These are phyloP conservation scores for Marchantia polymorpha DNA, from an alignment of 225 moss, liverwort and hornwort genomes.

Conservation along the genomic window DNA sequence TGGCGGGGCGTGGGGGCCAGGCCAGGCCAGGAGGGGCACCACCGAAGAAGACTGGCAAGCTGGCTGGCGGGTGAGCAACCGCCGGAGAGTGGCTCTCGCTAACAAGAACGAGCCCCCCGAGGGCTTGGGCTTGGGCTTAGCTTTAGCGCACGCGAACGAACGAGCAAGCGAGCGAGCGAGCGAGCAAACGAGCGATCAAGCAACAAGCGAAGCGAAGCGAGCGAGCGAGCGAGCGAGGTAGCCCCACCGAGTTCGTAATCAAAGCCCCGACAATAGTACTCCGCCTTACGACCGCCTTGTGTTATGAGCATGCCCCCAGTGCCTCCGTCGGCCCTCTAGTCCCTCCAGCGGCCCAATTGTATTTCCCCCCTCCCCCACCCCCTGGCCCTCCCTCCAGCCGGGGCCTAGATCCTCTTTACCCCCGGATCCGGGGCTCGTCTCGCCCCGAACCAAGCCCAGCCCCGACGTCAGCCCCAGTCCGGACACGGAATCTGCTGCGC, in stretches of 20 bases:
- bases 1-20: background rate
- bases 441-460: background rate
- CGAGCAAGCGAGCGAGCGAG: too few relatives aligned
- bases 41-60: constrained; percentile 21
- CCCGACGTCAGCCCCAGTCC: background rate
- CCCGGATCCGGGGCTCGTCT: background rate
- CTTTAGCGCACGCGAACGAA: too few relatives aligned
- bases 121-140: too few relatives aligned
- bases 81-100: constrained; percentile 22
- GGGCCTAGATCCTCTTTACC: constrained; percentile 6
- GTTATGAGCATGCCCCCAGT: background rate
- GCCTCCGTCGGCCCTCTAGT: background rate
- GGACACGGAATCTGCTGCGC: background rate
- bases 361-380: background rate
- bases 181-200: too few relatives aligned
- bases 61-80: constrained; percentile 42
- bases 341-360: background rate
- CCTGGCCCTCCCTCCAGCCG: too few relatives aligned
- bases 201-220: background rate
- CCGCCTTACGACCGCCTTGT: background rate
- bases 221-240: background rate
- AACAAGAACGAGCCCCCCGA: background rate
- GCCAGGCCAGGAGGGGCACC: constrained; percentile 36
- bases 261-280: background rate
- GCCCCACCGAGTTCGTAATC: constrained; percentile 4